phyloP scores from a whole-genome alignment of 2,329 filamentous ascomycete genomes.

The Penicillium sp. region DNA sequence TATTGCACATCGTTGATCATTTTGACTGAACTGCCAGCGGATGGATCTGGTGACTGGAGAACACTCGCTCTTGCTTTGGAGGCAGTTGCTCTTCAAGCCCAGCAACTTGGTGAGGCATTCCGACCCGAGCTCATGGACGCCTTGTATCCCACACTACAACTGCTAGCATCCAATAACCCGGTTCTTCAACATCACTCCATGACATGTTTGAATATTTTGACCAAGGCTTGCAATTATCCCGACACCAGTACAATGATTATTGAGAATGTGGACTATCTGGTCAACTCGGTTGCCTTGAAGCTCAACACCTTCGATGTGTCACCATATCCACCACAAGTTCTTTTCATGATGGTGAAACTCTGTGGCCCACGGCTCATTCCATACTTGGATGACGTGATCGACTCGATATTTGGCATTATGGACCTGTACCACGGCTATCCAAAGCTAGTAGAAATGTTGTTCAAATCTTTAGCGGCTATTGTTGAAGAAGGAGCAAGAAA shows the following conservation, averaged over 20 bases:
- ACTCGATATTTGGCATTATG: slow-evolving; percentile 87
- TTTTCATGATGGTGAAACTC: slow-evolving; percentile 91
- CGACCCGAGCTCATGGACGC: slow-evolving; percentile 85
- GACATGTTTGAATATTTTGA: slow-evolving; percentile 77
- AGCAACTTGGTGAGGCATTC: slow-evolving; percentile 67
- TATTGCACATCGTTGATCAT: slow-evolving; percentile 45
- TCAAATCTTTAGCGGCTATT: slow-evolving; percentile 77
- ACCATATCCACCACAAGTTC: slow-evolving; percentile 83
- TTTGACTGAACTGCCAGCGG: slow-evolving; percentile 39
- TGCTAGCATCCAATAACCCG: slow-evolving; percentile 70
- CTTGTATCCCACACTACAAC: slow-evolving; percentile 87
- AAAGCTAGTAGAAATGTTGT: slow-evolving; percentile 79
- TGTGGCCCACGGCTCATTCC: slow-evolving; percentile 80
- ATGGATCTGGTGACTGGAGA: slow-evolving; percentile 63
- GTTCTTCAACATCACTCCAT: slow-evolving; percentile 79
- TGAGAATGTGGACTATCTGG: slow-evolving; percentile 92
- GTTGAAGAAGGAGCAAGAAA: slow-evolving; percentile 75
- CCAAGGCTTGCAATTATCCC: slow-evolving; percentile 70
- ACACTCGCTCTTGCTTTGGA: slow-evolving; percentile 79
- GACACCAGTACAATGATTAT: slow-evolving; percentile 78
- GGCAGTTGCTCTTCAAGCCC: slow-evolving; percentile 73
- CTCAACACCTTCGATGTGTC: slow-evolving; percentile 91
- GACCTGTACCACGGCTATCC: slow-evolving; percentile 95
- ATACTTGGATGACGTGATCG: slow-evolving; percentile 87
- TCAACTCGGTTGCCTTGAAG: slow-evolving; percentile 86